Conservation (phyloP, 1,284 basidiomycete genomes). For the Papiliotrema terrestris region DNA sequence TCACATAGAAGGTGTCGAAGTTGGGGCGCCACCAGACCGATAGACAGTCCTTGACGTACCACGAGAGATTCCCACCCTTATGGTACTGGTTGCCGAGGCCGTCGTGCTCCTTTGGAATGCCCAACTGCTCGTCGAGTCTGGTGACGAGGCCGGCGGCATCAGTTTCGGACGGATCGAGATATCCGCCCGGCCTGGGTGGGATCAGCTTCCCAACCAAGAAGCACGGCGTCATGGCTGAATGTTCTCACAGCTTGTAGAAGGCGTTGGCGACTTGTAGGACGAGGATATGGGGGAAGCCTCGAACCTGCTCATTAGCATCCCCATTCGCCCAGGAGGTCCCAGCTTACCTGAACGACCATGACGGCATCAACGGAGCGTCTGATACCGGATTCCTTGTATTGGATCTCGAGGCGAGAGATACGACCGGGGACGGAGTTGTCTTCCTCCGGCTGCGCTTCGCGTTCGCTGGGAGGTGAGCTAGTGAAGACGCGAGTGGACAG, state of each 20-base stretch:
- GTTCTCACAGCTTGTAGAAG: slow-evolving; percentile 89
- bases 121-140: slow-evolving; percentile 81
- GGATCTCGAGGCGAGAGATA: slow-evolving; percentile 83
- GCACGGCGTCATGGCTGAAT: slow-evolving; percentile 2
- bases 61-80: slow-evolving; percentile 58
- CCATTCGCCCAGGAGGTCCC: neutral
- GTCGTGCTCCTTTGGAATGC: slow-evolving; percentile 40
- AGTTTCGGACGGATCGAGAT: slow-evolving; percentile 91
- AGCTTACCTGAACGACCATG: slow-evolving; percentile 75
- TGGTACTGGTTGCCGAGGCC: slow-evolving; percentile 5
- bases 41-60: slow-evolving; percentile 92
- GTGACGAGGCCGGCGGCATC: slow-evolving; percentile 85
- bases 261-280: slow-evolving; percentile 98
- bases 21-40: slow-evolving; percentile 97
- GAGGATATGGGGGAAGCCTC: slow-evolving; percentile 90
- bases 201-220: neutral
- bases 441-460: slow-evolving; percentile 89
- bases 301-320: slow-evolving; percentile 54
- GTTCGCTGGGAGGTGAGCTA: slow-evolving; percentile 39
- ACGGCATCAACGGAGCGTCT: slow-evolving; percentile 93
- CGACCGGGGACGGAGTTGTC: slow-evolving; percentile 89
- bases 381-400: slow-evolving; percentile 96
- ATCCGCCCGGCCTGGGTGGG: slow-evolving; percentile 86
- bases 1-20: slow-evolving; percentile 96
- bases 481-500: neutral